phyloP scores from a whole-genome alignment of 2,329 filamentous ascomycete species.

The Aspergillus caelatus region DNA sequence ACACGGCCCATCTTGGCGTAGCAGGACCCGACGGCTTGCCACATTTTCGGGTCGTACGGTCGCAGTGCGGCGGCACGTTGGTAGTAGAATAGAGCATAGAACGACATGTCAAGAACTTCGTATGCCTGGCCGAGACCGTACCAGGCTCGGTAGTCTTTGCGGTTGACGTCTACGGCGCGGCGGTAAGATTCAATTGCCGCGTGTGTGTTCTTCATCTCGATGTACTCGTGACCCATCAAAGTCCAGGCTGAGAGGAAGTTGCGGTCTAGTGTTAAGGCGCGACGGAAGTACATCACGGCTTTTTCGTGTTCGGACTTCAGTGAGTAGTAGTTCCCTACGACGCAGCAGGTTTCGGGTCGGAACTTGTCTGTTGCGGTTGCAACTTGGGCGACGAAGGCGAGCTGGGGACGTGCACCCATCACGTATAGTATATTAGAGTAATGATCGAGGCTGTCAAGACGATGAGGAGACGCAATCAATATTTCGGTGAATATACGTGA shows the following conservation, averaged over 20 bases:
- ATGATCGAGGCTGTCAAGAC: slow-evolving; percentile 88
- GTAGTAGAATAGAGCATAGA: slow-evolving; percentile 96
- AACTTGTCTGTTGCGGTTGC: slow-evolving; percentile 94
- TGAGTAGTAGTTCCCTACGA: slow-evolving; percentile 97
- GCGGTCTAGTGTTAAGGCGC: slow-evolving; percentile 85
- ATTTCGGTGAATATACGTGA: slow-evolving; percentile 69
- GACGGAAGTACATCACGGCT: slow-evolving; percentile 95
- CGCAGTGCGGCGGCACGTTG: slow-evolving; percentile 89
- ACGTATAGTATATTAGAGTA: slow-evolving; percentile 98
- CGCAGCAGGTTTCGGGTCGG: slow-evolving; percentile 92
- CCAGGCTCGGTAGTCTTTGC: slow-evolving; percentile 96
- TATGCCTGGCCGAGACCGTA: slow-evolving; percentile 97
- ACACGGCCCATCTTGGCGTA: slow-evolving; percentile 85
- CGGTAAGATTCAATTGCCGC: slow-evolving; percentile 97
- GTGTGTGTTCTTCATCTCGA: slow-evolving; percentile 97
- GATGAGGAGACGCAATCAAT: slow-evolving; percentile 64
- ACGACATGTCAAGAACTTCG: slow-evolving; percentile 96
- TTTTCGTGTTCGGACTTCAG: slow-evolving; percentile 95
- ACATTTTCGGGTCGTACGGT: slow-evolving; percentile 98
- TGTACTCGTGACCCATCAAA: slow-evolving; percentile 97
- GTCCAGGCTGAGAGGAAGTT: slow-evolving; percentile 96
- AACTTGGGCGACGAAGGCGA: slow-evolving; percentile 89
- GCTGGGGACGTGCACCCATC: slow-evolving; percentile 80
- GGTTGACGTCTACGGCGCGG: slow-evolving; percentile 91
- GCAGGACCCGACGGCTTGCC: slow-evolving; percentile 92